phyloP scores from a whole-genome alignment of 169 alveolate species.

The Cryptosporidium meleagridis region DNA sequence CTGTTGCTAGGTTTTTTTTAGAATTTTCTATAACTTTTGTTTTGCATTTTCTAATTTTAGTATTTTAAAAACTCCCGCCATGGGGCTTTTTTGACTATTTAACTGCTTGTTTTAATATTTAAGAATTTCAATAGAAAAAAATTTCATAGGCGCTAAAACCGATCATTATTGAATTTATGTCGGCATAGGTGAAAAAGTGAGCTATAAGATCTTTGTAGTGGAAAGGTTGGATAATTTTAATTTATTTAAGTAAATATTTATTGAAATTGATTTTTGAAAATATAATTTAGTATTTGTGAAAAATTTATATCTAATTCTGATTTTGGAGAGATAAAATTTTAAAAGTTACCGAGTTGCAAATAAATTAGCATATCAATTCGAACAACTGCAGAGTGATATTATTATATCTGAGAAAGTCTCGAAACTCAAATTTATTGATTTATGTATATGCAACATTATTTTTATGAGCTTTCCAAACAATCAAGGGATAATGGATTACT shows the following conservation, averaged over 20 bases:
- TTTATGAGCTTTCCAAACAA: background rate
- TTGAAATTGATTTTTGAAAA: background rate
- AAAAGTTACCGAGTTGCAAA: background rate
- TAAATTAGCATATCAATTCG: background rate
- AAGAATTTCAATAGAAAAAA: background rate
- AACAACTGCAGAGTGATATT: background rate
- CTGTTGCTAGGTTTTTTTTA: slow-evolving; percentile 21
- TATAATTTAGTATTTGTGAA: background rate
- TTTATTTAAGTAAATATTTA: background rate
- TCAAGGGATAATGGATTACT: background rate
- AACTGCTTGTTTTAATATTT: background rate
- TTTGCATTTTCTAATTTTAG: background rate
- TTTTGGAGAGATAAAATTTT: background rate
- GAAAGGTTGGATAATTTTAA: background rate
- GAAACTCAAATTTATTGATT: background rate
- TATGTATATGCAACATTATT: background rate
- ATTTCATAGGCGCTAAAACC: background rate
- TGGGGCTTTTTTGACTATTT: background rate
- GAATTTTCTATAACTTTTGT: background rate
- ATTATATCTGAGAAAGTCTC: background rate
- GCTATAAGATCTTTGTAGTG: background rate
- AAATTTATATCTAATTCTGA: background rate
- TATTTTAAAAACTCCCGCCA: background rate
- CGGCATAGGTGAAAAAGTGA: background rate
- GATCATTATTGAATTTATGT: background rate